Base-by-base conservation (phyloP, 2,329 filamentous ascomycete genomes). In the Phialocephala subalpina region DNA sequence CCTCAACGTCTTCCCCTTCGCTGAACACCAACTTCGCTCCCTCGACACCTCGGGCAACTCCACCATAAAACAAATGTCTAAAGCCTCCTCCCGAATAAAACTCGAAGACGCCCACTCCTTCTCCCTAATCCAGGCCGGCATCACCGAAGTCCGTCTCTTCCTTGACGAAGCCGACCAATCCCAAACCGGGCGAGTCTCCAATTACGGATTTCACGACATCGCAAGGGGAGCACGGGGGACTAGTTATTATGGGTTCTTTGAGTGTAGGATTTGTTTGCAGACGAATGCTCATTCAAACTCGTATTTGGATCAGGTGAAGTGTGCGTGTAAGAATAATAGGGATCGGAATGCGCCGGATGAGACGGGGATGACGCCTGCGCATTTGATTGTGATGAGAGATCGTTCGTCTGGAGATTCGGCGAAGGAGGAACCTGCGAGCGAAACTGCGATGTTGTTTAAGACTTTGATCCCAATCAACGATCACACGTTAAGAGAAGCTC, bases 181-280 rank as follows among this genome's bases (percentile, higher is more conserved):
- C 5, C 40, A 58, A 47, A n/a, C 29, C 12, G 52, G 38, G 5
- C 56, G 42, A 22, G 64, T 49, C n/a, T 58, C 49, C 4, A 59
- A 61, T 3, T 73, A 73, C 45, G 70, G 71, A 12, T 73, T 72
- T 57, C 67, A 70, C 38, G 67, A 74, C 14, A 74, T 74, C 35
- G 68, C 69, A 2, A 60, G 71, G 18, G 72, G 71, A 49, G 68
- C 65, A 20, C 38, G 69, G 55, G 70, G 69, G 2, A 70, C 63
- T 0, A 65, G 60, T 4, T 63, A 66, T 18, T 58, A 59, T 20
- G 62, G 57, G 9, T 62, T 64, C 53, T 65, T 66, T 38, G 56
- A 66, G 16, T 70, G 71, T 53, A 64, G 69, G 4, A 70, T 72
- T 12, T 73, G 70, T 56, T 52, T 68, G 20, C 62, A 60, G 11